Evolutionary conservation across 495 filamentous ascomycete genomes (phyloP), one percentile per base, ranked within the genome.

Genomic region (Tuber brumale): DNA sequence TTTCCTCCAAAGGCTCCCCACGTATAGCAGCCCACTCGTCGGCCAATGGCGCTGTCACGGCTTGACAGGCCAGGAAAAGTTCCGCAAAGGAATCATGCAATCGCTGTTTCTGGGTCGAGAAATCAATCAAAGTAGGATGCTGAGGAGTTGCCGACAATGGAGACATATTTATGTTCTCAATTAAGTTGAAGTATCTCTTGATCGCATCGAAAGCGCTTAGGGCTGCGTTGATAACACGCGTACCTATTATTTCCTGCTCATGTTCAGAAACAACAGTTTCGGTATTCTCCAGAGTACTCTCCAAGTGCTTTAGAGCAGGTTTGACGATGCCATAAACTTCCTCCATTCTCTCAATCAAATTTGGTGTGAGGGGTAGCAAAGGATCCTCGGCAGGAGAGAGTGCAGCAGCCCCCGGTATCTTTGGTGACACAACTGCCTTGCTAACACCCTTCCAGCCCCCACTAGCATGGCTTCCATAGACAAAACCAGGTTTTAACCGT

Each of bases 21-120:
- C 94, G 90, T 19, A 92, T 85, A 80, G 96, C 94, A 35, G 94
- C 89, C 95, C 95, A 99, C 84, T 99, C 95, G 83, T 99, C 95
- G 18, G 91, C 92, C 43, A 99, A 86, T 46, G 96, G 95, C 21
- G 93, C 92, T 18, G 94, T 91, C 18, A 97, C 90, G 12, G 90
- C 89, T 83, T 98, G 95, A 83, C 94, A 97, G 74, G 91, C 89
- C 31, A 97, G 82, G 19, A 97, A 85, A 69, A 99, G 88, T 82
- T 99, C 95, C 69, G 93, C 93, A 76, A 97, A 92, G 35, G 92
- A 91, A 85, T 98, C 95, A 83, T 97, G 97, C 45, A 96, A 85
- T 76, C 90, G 90, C 82, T 99, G 95, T 85, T 97, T 98, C 80
- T 95, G 93, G 43, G 90, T 87, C 79, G 90, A 90, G 82, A 97